phyloP scores from a whole-genome alignment of 805 yeast species.

The Martiniozyma abietophila region DNA sequence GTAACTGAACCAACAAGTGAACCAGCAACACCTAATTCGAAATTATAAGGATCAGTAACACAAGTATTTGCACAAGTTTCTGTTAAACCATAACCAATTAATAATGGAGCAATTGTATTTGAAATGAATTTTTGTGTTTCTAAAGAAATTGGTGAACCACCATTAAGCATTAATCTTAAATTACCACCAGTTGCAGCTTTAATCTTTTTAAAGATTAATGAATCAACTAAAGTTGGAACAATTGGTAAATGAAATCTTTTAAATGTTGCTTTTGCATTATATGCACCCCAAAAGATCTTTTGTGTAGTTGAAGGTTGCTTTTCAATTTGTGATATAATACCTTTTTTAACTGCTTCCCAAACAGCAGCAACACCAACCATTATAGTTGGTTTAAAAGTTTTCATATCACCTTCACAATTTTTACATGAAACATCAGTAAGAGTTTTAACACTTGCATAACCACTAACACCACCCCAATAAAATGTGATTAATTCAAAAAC shows the following conservation, averaged over 20 bases:
- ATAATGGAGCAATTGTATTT: slow-evolving; percentile 71
- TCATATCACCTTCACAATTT: slow-evolving; percentile 84
- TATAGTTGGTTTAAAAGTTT: slow-evolving; percentile 77
- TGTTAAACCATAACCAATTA: slow-evolving; percentile 93
- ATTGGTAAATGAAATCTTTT: slow-evolving; percentile 66
- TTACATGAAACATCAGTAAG: slow-evolving; percentile 71
- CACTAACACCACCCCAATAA: slow-evolving; percentile 84
- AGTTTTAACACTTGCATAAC: slow-evolving; percentile 91
- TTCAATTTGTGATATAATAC: slow-evolving; percentile 68
- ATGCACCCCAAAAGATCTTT: slow-evolving; percentile 85
- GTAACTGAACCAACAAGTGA: slow-evolving; percentile 75
- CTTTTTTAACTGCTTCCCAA: slow-evolving; percentile 94
- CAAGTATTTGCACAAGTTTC: slow-evolving; percentile 90
- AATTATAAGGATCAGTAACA: slow-evolving; percentile 52
- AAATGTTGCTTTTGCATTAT: slow-evolving; percentile 59
- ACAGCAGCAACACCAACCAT: slow-evolving; percentile 99
- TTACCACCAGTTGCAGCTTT: slow-evolving; percentile 94
- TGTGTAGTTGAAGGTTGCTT: slow-evolving; percentile 58
- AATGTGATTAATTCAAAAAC: slow-evolving; percentile 72
- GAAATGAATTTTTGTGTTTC: slow-evolving; percentile 79
- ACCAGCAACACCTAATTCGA: slow-evolving; percentile 75
- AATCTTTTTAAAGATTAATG: slow-evolving; percentile 72
- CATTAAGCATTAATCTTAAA: slow-evolving; percentile 64
- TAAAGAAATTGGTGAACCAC: slow-evolving; percentile 82
- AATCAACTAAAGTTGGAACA: slow-evolving; percentile 61